phyloP scores from a whole-genome alignment of 78 protist genomes.

The Isochrysis galbana region DNA sequence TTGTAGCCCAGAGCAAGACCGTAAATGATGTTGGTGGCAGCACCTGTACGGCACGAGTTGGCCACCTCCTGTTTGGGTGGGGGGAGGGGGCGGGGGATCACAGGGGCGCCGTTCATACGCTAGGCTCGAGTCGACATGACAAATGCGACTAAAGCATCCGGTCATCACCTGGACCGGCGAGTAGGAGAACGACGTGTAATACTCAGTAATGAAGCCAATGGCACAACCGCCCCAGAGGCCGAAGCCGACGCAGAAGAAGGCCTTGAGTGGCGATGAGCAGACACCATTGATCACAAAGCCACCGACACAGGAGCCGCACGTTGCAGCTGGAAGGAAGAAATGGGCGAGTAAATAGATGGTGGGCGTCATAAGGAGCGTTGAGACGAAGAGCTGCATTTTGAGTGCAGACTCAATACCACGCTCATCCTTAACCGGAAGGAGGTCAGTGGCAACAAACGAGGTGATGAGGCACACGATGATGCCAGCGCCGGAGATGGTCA shows the following conservation, averaged over 20 bases:
- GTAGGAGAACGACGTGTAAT: conserved; percentile 67
- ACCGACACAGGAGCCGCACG: background rate
- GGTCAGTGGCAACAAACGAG: conserved; percentile 47
- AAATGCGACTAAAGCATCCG: too few species aligned
- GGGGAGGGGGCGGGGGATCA: too few species aligned
- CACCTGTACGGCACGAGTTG: conserved; percentile 58
- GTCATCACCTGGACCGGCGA: conserved; percentile 60
- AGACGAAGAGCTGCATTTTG: conserved; percentile 45
- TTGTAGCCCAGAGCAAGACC: conserved; percentile 63
- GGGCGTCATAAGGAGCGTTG: conserved; percentile 8
- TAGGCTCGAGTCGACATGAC: too few species aligned
- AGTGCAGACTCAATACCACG: conserved; percentile 44
- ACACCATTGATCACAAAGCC: background rate
- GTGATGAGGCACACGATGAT: conserved; percentile 41
- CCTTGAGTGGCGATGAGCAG: background rate
- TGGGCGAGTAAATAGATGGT: background rate
- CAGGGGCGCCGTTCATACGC: too few species aligned
- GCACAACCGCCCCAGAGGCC: conserved; percentile 70
- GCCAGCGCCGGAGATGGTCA: conserved; percentile 46
- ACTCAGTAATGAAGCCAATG: conserved; percentile 76
- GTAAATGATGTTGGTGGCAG: conserved; percentile 72
- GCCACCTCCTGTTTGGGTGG: conserved; percentile 52
- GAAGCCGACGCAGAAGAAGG: conserved; percentile 45
- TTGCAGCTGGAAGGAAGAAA: conserved; percentile 7
- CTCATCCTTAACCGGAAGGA: conserved; percentile 30